These are phyloP conservation scores for Geum urbanum DNA, from an alignment of 306 rosid genomes.

Conservation along the genomic window DNA sequence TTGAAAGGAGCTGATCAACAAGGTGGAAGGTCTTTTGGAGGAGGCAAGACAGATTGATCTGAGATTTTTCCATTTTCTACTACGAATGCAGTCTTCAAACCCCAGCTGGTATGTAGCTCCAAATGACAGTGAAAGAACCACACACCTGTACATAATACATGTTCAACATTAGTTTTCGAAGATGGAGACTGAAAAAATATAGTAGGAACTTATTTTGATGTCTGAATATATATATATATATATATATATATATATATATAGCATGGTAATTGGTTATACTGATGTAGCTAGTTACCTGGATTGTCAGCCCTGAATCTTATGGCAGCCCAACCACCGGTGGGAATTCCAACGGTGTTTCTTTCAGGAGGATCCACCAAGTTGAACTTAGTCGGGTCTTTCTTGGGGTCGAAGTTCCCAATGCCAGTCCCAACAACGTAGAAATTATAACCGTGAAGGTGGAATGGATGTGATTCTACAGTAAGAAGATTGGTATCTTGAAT, in stretches of 20 bases:
- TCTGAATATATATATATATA: too few species aligned
- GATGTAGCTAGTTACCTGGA: slow-evolving; percentile 29
- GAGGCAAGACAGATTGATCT: neutral
- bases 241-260: too few species aligned
- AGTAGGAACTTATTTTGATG: neutral
- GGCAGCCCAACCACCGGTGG: slow-evolving; percentile 31
- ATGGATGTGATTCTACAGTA: slow-evolving; percentile 33
- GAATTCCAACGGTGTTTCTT: slow-evolving; percentile 30
- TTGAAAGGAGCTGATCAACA: neutral
- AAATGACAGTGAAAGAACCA: slow-evolving; percentile 25
- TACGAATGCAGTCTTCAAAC: slow-evolving; percentile 17
- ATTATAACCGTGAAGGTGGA: slow-evolving; percentile 36
- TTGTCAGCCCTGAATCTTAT: slow-evolving; percentile 33
- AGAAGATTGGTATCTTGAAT: slow-evolving; percentile 33
- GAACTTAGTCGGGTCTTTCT: slow-evolving; percentile 25
- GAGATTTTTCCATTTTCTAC: slow-evolving; percentile 20
- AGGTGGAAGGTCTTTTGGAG: slow-evolving; percentile 17
- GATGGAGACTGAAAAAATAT: neutral
- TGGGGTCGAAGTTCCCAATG: slow-evolving; percentile 27
- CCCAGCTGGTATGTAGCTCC: slow-evolving; percentile 21
- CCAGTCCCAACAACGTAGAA: slow-evolving; percentile 34
- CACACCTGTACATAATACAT: slow-evolving; percentile 4
- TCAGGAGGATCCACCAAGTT: slow-evolving; percentile 34
- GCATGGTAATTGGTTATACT: neutral
- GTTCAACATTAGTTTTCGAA: neutral